Evolutionary conservation across 2,329 filamentous ascomycete species (phyloP).

Genomic region (Tolypocladium inflatum): DNA sequence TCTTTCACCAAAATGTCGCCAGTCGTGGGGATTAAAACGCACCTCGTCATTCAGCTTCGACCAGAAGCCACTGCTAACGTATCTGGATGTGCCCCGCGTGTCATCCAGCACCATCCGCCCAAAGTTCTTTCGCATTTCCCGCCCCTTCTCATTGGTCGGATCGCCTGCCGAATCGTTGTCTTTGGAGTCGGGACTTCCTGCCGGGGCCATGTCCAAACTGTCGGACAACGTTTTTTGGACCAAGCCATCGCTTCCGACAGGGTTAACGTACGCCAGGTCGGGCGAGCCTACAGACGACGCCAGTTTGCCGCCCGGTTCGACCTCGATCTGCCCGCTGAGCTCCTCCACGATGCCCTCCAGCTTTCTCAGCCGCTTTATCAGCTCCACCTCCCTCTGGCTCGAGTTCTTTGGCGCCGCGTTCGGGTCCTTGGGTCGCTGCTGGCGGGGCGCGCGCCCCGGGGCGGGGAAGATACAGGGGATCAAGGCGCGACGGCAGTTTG

Average conservation of each 20-base stretch:
- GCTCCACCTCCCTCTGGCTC: constrained; percentile 55
- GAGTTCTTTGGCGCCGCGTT: constrained; percentile 51
- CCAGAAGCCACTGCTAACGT: constrained; percentile 72
- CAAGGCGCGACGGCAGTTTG: constrained; percentile 61
- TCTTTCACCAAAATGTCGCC: not conserved
- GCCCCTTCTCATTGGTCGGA: constrained; percentile 21
- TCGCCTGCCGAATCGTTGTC: constrained; percentile 18
- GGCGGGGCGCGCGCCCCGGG: constrained; percentile 61
- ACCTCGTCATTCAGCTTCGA: constrained; percentile 67
- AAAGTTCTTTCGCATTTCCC: constrained; percentile 37
- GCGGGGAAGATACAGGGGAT: constrained; percentile 68
- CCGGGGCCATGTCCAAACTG: constrained; percentile 5
- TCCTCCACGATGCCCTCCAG: constrained; percentile 69
- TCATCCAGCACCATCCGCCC: constrained; percentile 64
- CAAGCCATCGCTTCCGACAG: constrained; percentile 2
- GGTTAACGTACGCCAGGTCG: constrained; percentile 6
- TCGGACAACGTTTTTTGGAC: constrained; percentile 3
- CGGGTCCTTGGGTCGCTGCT: constrained; percentile 54
- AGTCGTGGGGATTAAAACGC: constrained; percentile 8
- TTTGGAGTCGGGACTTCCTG: constrained; percentile 11
- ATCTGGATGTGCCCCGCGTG: constrained; percentile 56
- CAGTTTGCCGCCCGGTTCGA: constrained; percentile 30
- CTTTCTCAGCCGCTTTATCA: constrained; percentile 62
- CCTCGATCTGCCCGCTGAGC: constrained; percentile 53
- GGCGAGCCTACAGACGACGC: constrained; percentile 20